Percentiles rank a stretch among this genome's conserved stretches.
These are phyloP conservation scores for fission yeast (Schizosaccharomyces pombe) DNA, from an alignment of 805 yeast genomes.

Conservation along the genomic window DNA sequence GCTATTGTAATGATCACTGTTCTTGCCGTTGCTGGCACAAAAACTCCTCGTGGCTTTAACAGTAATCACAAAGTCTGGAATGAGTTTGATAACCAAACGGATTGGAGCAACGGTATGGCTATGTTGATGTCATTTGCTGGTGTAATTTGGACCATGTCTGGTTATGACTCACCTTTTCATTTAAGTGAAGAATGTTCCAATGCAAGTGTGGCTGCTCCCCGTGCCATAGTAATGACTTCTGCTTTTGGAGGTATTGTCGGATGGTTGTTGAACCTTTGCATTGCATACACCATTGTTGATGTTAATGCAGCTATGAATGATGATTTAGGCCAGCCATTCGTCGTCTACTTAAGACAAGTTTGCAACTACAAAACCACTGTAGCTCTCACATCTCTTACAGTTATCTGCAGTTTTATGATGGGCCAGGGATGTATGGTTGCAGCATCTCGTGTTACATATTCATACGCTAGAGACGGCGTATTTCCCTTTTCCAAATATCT, in stretches of 20 bases:
- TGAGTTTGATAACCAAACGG: constrained; percentile 30
- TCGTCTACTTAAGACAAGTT: constrained; percentile 29
- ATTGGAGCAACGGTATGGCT: constrained; percentile 39
- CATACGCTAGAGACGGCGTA: constrained; percentile 45
- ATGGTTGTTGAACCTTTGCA: constrained; percentile 33
- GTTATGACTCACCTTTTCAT: constrained; percentile 55
- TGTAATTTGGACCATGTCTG: constrained; percentile 25
- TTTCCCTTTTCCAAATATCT: constrained; percentile 33
- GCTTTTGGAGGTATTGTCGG: constrained; percentile 25
- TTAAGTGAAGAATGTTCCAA: constrained; percentile 49
- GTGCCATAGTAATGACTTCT: constrained; percentile 36
- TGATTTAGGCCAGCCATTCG: constrained; percentile 39
- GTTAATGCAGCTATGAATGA: constrained; percentile 22
- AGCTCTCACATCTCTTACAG: constrained; percentile 23
- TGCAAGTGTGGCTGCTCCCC: constrained; percentile 41
- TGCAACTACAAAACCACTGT: constrained; percentile 21
- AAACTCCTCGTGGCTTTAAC: constrained; percentile 26
- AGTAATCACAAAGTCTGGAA: constrained; percentile 28
- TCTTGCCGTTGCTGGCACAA: constrained; percentile 26
- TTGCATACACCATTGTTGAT: constrained; percentile 36
- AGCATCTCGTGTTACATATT: constrained; percentile 41
- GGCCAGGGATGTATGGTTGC: constrained; percentile 40
- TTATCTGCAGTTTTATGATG: constrained; percentile 25
- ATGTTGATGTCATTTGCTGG: constrained; percentile 34
- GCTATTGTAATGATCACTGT: constrained; percentile 31